Evolutionary conservation across 164 flowering plant species (phyloP), one percentile per base, ranked within the genome.

Genomic region (Saururus chinensis): DNA sequence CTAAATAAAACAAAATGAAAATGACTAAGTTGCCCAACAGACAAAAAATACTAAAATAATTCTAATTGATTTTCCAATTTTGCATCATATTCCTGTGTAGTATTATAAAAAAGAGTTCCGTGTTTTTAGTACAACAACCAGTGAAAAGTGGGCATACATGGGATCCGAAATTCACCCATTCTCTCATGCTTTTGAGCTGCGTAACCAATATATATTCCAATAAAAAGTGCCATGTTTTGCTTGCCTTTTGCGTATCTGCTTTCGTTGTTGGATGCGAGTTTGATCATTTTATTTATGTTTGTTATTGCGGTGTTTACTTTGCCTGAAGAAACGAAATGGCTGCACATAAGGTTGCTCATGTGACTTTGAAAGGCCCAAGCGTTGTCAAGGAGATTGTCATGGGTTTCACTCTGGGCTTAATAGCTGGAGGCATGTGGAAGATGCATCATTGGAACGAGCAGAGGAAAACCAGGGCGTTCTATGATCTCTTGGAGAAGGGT

Each of bases 391-490:
- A 74, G 71, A 67, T 74, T 20, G 45, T 68, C 52, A 67, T 64
- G 14, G 77, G 71, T 37, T 4, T 37, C 17, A 9, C 61, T 2
- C 71, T 74, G 24, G 74, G 69, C 20, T 23, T 74, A 66, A 19
- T 67, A 30, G 71, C 66, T 9, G 74, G 77, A 20, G 66, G 74
- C 21, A 26, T 74, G 62, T 74, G 77, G 74, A 74, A 74, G 63
- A 74, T 67, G 71, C 67, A 74, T 61, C 77, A 74, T 23, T 70
- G 74, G 77, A 70, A 67, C 60, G 74, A 70, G 59, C 74, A 74
- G 71, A 74, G 64, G 63, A 74, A 70, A 60, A 53, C 56, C 21
- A 70, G 71, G 62, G 49, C 64, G 26, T 74, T 74, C 19, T 74
- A 70, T 14, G 71, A 74, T 35, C 23, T 70, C 51, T 58, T 74